These are phyloP conservation scores for Wickerhamomyces hampshirensis DNA, from an alignment of 805 yeast genomes.

Conservation along the genomic window DNA sequence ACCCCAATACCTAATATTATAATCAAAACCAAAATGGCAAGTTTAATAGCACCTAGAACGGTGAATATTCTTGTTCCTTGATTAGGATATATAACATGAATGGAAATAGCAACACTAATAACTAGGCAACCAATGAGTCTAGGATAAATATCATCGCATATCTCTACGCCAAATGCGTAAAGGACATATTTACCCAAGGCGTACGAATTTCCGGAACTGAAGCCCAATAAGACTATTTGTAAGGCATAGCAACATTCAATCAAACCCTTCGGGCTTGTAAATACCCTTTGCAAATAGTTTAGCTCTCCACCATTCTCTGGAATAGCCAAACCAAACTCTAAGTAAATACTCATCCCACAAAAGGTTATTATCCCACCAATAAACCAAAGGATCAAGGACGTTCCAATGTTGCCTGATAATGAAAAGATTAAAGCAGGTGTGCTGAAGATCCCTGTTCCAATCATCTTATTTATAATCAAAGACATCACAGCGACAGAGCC, in stretches of 20 bases:
- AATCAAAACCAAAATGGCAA: conserved; percentile 44
- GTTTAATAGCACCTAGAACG: conserved; percentile 48
- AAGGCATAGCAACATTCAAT: conserved; percentile 47
- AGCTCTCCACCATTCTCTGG: conserved; percentile 69
- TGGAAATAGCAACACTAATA: conserved; percentile 39
- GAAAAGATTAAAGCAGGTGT: conserved; percentile 60
- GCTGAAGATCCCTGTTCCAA: conserved; percentile 71
- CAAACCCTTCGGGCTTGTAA: conserved; percentile 47
- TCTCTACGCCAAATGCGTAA: conserved; percentile 35
- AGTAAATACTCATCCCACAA: conserved; percentile 49
- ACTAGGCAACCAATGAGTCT: conserved; percentile 46
- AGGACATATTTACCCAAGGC: conserved; percentile 61
- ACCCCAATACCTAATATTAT: conserved; percentile 43
- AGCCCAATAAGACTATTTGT: conserved; percentile 51
- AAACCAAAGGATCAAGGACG: conserved; percentile 51
- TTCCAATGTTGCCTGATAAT: conserved; percentile 56
- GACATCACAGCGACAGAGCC: conserved; percentile 22
- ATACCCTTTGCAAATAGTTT: conserved; percentile 58
- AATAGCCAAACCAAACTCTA: conserved; percentile 61
- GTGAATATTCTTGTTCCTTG: conserved; percentile 50
- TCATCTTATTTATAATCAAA: conserved; percentile 59
- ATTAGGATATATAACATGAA: conserved; percentile 46
- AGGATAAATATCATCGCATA: conserved; percentile 30
- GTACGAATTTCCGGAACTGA: conserved; percentile 58
- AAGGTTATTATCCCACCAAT: conserved; percentile 59